Base-by-base conservation (phyloP, 2,329 filamentous ascomycete genomes). In the Penicillium occitanis region DNA sequence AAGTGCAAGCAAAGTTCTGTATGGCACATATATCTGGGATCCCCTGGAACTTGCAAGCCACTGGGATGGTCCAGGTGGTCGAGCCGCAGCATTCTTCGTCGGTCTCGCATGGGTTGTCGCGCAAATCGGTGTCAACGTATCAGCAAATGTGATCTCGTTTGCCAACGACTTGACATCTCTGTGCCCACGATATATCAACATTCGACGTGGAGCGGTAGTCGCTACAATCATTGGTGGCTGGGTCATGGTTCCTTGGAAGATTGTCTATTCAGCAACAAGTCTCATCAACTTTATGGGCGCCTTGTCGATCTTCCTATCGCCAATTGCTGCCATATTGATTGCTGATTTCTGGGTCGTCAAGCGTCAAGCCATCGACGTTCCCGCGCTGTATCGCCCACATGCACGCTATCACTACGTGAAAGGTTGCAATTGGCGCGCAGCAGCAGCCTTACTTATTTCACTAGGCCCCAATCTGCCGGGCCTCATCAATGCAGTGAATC, bases 161-260 rank as follows among this genome's bases (percentile, higher is more conserved):
- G 84, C 83, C 7, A 86, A 85, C 67, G 85, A 86, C 70, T 71
- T 86, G 63, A 83, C 82, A 0, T 81, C 82, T 1, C 71, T 87
- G 8, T 81, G 84, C 44, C 85, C 85, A 0, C 78, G 78, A 44
- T 86, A 80, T 69, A 75, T 87, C 71, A 85, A 86, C 73, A 83
- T 85, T 65, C 76, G 81, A 17, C 78, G 83, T 2, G 83, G 82
- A 0, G 80, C 80, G 28, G 70, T 85, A 2, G 69, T 85, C n/a
- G 79, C 77, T 62, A 78, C 80, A 1, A 68, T 82, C 0, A 68
- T 81, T 65, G 72, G 55, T 51, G 65, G 64, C 13, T 84, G 78
- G 80, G 67, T 67, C 11, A 64, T 71, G 14, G 59, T 63, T 10
- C 73, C 70, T n/a, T 73, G 72, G 71, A 71, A 69, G 66, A 73